Evolutionary conservation across 306 rosid genomes (phyloP), one percentile per base, ranked within the genome.

Genomic region (Cucurbita moschata): DNA sequence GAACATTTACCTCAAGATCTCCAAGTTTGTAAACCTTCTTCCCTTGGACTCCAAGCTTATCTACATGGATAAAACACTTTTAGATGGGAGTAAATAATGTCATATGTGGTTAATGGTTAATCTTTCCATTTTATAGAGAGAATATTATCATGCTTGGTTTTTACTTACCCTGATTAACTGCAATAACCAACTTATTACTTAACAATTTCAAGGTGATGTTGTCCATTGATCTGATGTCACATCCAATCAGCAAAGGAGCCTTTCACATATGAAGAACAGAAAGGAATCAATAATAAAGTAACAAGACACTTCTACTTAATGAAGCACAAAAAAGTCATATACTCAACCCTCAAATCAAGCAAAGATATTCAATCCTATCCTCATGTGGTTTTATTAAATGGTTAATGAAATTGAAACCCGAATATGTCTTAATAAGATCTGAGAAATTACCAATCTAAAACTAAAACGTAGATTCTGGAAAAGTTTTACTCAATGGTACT

Each of bases 201-300:
- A 90, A 81, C 52, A 90, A 23, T 79, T 70, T 76, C 42, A 69
- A 50, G 60, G 94, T 85, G 42, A 77, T 77, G 60, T 40, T 21
- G 72, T 86, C 86, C 69, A 90, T 39, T 73, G 91, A 51, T 65
- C 92, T 82, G 83, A 90, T 50, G 56, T 90, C 96, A 76, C 94
- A 90, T 71, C 96, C 96, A 68, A 88, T 83, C 76, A 90, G 72
- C 53, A 90, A 73, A 15, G 93, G 95, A 44, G 95, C 90, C 89
- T 88, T 88, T 65, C 54, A 26, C 21, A 50, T 67, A 35, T 15
- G 58, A 14, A 44, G 66, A 35, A 60, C 65, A 10, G 47, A 39
- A 35, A 71, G 47, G 40, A 71, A 5, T 35, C n/a, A n/a, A 56
- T 21, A 10, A 8, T 38, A 38, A 38, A 6, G 7, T 62, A 9